phyloP scores from a whole-genome alignment of 139 green algal genomes.

The Bryopsis sp. region DNA sequence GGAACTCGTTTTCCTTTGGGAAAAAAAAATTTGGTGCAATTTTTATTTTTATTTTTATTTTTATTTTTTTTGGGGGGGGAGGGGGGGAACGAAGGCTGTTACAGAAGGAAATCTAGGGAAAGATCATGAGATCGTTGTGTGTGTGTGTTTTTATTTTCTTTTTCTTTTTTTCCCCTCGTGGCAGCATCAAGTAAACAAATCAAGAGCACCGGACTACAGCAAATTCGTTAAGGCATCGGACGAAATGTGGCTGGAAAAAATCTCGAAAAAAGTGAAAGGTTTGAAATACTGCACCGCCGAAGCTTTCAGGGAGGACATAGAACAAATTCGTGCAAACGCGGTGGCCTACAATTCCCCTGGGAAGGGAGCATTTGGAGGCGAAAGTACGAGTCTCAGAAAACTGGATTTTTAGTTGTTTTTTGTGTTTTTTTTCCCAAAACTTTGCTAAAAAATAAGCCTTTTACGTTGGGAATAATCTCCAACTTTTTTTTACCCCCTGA shows the following conservation, averaged over 20 bases:
- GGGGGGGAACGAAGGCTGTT: too few species aligned
- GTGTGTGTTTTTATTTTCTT: conserved; percentile 1
- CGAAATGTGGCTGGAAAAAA: conserved; percentile 14
- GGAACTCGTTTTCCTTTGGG: not conserved
- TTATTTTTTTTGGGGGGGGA: too few species aligned
- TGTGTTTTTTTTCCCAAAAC: not conserved
- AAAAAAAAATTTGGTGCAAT: too few species aligned
- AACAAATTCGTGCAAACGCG: not conserved
- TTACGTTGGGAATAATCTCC: too few species aligned
- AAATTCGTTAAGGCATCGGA: not conserved
- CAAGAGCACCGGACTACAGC: conserved; percentile 6
- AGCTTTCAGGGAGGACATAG: not conserved
- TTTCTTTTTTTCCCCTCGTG: not conserved
- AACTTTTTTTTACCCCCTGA: not conserved
- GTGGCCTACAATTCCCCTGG: conserved; percentile 15
- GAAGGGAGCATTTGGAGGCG: conserved; percentile 11
- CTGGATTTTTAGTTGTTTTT: not conserved
- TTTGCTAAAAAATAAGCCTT: not conserved
- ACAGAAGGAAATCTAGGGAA: too few species aligned
- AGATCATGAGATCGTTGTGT: not conserved
- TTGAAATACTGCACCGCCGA: conserved; percentile 13
- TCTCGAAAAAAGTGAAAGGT: not conserved
- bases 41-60: too few species aligned
- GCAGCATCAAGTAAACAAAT: conserved; percentile 12
- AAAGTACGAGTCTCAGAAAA: not conserved